These are phyloP conservation scores for Cydonia oblonga DNA, from an alignment of 331 rosid species.

Conservation along the genomic window DNA sequence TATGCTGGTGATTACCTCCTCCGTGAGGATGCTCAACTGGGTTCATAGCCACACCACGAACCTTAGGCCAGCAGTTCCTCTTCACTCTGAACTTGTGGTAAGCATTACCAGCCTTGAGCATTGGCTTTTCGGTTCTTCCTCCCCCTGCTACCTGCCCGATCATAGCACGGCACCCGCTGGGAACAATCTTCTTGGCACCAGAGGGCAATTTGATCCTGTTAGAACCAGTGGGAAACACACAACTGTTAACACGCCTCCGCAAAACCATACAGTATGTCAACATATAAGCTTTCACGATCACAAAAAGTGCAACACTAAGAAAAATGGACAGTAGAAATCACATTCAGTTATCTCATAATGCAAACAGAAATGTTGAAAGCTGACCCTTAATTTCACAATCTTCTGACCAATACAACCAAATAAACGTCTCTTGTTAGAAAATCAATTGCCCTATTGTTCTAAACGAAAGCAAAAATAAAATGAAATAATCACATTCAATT, in stretches of 20 bases:
- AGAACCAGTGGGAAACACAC: background rate
- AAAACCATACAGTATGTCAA: too few species aligned
- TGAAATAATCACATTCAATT: background rate
- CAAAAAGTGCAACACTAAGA: too few species aligned
- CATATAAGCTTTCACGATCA: background rate
- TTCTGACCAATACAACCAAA: background rate
- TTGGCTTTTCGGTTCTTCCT: conserved; percentile 65
- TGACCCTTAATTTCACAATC: background rate
- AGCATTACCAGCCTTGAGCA: conserved; percentile 61
- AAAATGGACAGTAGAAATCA: too few species aligned
- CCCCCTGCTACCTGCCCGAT: conserved; percentile 70
- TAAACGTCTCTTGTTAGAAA: background rate
- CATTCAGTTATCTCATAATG: too few species aligned
- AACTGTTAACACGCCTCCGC: background rate
- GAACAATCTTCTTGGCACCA: conserved; percentile 54
- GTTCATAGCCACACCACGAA: conserved; percentile 72
- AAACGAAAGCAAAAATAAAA: too few species aligned
- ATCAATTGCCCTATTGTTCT: background rate
- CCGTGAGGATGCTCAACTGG: conserved; percentile 77
- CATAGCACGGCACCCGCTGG: conserved; percentile 61
- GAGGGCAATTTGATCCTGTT: conserved; percentile 47
- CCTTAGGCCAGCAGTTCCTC: conserved; percentile 75
- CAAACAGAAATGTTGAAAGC: too few species aligned
- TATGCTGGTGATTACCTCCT: conserved; percentile 70
- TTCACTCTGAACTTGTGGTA: conserved; percentile 60